Base-by-base conservation (phyloP, 352 stramenopile species). In the Peronospora belbahrii region DNA sequence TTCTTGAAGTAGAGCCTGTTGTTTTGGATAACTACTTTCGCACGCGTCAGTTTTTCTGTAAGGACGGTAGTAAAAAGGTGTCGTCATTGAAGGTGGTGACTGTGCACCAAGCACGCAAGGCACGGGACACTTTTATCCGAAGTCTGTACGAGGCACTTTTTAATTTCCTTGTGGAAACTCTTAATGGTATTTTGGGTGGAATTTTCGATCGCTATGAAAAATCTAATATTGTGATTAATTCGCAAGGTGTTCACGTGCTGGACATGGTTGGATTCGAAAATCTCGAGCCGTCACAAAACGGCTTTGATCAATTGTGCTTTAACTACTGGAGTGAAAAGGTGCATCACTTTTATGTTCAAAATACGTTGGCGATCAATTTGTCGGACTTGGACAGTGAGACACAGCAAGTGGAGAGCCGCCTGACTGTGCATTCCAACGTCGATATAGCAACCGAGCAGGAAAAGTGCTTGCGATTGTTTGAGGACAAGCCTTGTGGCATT, bases 271-370 rank as follows among this genome's bases (percentile, higher is more conserved):
- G 80, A 3, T 88, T 87, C 25, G 73, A 88, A 36, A 77, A 70
- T 31, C 38, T 87, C 8, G 72, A 81, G 17, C 56, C 60, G 4
- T 56, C 62, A n/a, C 52, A 74, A 27, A 85, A 85, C 35, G 76
- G 73, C 14, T 88, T 92, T 34, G 75, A 89, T 42, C 75, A 88
- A 51, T 60, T 89, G 8, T 88, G 77, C 37, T 81, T 79, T 39
- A 88, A 92, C 36, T 92, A 92, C 50, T 92, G 80, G 80, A 85
- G 75, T 45, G 77, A 92, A 49, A 92, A 89, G 32, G 71, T 86
- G 14, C 74, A 85, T 48, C 71, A 72, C 28, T 88, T 88, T 40
- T 92, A 85, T 55, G 64, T 89, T 22, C 72, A 86, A 56, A 83
- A 84, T 48, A 88, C 74, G 6, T 40, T 85, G 13, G 66, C 74